These are phyloP conservation scores for Globisporangium okanoganense DNA, from an alignment of 352 stramenopile species.

Conservation along the genomic window DNA sequence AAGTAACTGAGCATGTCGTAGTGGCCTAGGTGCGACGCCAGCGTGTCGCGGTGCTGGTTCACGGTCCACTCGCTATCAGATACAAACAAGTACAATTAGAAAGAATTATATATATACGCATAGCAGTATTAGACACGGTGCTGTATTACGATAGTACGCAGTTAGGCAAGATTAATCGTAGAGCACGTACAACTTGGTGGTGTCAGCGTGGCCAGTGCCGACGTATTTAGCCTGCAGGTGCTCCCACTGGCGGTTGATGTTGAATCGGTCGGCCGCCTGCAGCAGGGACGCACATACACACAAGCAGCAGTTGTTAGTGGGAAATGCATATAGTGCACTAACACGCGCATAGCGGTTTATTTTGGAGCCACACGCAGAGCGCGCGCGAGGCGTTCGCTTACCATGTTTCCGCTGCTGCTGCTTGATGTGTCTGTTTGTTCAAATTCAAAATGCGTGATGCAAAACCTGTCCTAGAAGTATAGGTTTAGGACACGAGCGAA, in stretches of 20 bases:
- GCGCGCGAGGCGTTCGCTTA: too few relatives aligned
- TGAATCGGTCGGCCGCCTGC: slow-evolving; percentile 84
- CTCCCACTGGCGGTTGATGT: slow-evolving; percentile 93
- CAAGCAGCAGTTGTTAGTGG: neutral
- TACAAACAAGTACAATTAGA: neutral
- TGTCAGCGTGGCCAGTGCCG: slow-evolving; percentile 95
- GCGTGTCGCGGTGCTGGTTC: slow-evolving; percentile 98
- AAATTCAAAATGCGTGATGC: too few relatives aligned
- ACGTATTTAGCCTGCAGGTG: slow-evolving; percentile 94
- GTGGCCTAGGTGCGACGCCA: slow-evolving; percentile 96
- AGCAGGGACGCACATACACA: neutral
- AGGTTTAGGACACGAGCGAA: too few relatives aligned
- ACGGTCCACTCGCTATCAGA: slow-evolving; percentile 92
- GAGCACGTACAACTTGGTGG: slow-evolving; percentile 93
- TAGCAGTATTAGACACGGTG: neutral
- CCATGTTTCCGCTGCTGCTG: too few relatives aligned
- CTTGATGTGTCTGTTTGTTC: too few relatives aligned
- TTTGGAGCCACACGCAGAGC: too few relatives aligned
- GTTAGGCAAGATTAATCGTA: neutral
- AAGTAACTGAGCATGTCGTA: slow-evolving; percentile 98
- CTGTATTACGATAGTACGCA: neutral
- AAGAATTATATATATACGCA: too few relatives aligned
- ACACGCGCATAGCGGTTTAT: neutral
- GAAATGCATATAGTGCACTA: neutral
- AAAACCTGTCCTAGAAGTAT: too few relatives aligned